These are phyloP conservation scores for Syzygium aqueum DNA, from an alignment of 345 rosid species.

Conservation along the genomic window DNA sequence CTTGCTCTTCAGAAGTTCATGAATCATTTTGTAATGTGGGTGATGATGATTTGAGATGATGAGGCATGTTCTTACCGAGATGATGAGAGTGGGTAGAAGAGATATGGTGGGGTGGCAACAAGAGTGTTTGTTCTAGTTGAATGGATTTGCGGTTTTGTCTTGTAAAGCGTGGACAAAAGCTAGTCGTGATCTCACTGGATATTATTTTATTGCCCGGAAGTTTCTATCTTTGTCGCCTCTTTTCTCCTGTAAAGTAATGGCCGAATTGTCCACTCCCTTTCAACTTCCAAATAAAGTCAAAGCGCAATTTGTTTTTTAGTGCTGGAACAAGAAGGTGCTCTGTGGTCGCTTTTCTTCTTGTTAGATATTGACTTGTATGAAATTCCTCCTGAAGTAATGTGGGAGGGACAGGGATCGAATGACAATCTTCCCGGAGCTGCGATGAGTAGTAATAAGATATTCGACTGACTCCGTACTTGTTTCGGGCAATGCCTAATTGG, in stretches of 20 bases:
- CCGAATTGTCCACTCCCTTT: neutral
- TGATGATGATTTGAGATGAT: neutral
- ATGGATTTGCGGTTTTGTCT: neutral
- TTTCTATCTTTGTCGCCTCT: neutral
- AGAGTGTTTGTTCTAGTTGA: neutral
- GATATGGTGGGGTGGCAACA: neutral
- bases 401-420: neutral
- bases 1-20: neutral
- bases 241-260: neutral
- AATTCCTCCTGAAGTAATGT: neutral
- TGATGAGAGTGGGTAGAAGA: neutral
- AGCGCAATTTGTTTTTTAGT: neutral
- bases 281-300: neutral
- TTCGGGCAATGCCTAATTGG: neutral
- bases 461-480: neutral
- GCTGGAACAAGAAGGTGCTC: neutral
- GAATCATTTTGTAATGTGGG: neutral
- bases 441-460: neutral
- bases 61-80: neutral
- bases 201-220: neutral
- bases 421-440: neutral
- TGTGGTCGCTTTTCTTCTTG: neutral
- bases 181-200: neutral
- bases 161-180: neutral
- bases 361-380: neutral